phyloP scores from a whole-genome alignment of 768 basidiomycete species.

The Phanerochaete sordida region DNA sequence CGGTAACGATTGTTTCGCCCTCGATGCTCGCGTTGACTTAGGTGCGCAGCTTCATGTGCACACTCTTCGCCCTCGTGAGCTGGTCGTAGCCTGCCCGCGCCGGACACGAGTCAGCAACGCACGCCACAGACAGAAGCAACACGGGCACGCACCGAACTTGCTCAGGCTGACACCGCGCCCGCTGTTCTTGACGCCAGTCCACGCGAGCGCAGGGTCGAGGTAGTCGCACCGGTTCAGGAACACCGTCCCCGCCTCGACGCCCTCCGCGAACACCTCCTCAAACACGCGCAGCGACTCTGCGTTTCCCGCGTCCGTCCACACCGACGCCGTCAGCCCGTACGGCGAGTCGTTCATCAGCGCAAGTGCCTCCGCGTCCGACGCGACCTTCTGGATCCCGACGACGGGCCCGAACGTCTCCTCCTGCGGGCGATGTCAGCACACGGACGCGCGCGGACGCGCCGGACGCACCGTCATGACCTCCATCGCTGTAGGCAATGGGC shows the following conservation, averaged over 20 bases:
- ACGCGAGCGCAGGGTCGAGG: conserved; percentile 89
- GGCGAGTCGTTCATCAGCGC: conserved; percentile 93
- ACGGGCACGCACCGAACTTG: conserved; percentile 65
- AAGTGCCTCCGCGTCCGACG: conserved; percentile 85
- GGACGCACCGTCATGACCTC: conserved; percentile 78
- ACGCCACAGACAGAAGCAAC: not conserved
- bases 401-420: conserved; percentile 94
- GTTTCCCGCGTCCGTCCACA: conserved; percentile 79
- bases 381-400: conserved; percentile 89
- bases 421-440: conserved; percentile 28
- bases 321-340: conserved; percentile 90
- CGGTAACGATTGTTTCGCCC: not conserved
- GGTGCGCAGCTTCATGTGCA: conserved; percentile 80
- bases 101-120: not conserved
- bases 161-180: conserved; percentile 90
- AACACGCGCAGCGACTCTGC: conserved; percentile 68
- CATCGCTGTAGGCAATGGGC: conserved; percentile 57
- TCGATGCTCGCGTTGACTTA: not conserved
- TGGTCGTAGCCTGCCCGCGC: conserved; percentile 70
- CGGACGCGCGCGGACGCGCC: not conserved
- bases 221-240: conserved; percentile 92
- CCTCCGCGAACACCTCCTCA: conserved; percentile 57
- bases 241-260: conserved; percentile 87
- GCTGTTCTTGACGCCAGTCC: conserved; percentile 93
- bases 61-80: conserved; percentile 73